Evolutionary conservation across 2,329 filamentous ascomycete species (phyloP).

Genomic region (Cryphonectria parasitica): DNA sequence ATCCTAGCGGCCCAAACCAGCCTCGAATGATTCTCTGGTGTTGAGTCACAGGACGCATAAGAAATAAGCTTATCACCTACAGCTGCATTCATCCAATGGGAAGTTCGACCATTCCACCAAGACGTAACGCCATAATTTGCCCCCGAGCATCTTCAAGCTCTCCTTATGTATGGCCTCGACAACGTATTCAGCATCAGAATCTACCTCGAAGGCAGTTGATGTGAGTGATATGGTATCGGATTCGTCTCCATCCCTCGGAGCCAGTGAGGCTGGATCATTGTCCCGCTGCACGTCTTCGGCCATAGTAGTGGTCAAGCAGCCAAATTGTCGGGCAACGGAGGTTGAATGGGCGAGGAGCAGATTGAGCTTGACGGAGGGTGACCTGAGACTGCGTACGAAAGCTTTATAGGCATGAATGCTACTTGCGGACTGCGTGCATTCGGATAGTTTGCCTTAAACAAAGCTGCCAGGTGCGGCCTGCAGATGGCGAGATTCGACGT

Average conservation of each 20-base stretch:
- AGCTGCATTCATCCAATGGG: slow-evolving; percentile 57
- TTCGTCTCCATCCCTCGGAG: slow-evolving; percentile 44
- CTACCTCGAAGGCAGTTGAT: slow-evolving; percentile 47
- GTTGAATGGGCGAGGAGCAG: neutral
- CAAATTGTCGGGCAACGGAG: neutral
- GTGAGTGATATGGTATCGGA: slow-evolving; percentile 60
- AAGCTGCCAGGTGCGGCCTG: neutral
- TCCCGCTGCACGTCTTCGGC: slow-evolving; percentile 10
- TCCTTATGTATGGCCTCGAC: slow-evolving; percentile 60
- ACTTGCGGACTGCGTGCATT: neutral
- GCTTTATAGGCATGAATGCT: neutral
- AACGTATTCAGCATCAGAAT: slow-evolving; percentile 53
- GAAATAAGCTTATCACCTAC: slow-evolving; percentile 31
- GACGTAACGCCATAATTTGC: slow-evolving; percentile 46
- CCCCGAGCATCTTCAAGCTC: slow-evolving; percentile 36
- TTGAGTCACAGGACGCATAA: neutral
- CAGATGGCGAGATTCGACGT: neutral
- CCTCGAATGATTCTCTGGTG: neutral
- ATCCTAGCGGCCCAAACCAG: neutral
- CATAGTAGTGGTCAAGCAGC: neutral
- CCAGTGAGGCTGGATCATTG: neutral
- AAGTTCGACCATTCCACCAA: slow-evolving; percentile 70
- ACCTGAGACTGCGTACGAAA: neutral
- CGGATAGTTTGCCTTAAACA: neutral
- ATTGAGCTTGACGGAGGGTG: neutral